phyloP scores from a whole-genome alignment of 2,329 filamentous ascomycete genomes.

The Claviceps sp. region DNA sequence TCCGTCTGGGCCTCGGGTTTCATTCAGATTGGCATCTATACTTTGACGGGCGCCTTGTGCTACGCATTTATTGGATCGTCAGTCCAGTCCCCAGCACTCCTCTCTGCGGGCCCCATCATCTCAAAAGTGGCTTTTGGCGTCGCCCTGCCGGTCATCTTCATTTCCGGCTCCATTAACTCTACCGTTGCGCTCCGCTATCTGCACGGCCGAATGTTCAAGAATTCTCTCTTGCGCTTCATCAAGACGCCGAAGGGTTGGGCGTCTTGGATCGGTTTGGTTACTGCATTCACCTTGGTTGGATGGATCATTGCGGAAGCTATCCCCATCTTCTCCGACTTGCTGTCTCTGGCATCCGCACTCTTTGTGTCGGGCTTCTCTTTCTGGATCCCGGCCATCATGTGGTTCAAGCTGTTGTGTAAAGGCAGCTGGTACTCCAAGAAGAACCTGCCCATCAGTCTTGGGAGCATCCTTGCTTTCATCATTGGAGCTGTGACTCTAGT shows the following conservation, averaged over 20 bases:
- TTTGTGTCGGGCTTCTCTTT: slow-evolving; percentile 30
- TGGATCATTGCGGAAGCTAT: slow-evolving; percentile 61
- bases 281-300: slow-evolving; percentile 43
- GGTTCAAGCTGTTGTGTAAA: slow-evolving; percentile 24
- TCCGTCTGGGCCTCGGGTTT: slow-evolving; percentile 49
- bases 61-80: slow-evolving; percentile 52
- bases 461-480: slow-evolving; percentile 11
- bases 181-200: slow-evolving; percentile 30
- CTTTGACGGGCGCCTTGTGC: slow-evolving; percentile 51
- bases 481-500: slow-evolving; percentile 13
- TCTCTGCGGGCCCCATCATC: slow-evolving; percentile 44
- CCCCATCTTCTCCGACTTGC: slow-evolving; percentile 55
- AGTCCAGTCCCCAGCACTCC: slow-evolving; percentile 55
- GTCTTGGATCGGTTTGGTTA: slow-evolving; percentile 45
- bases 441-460: slow-evolving; percentile 11
- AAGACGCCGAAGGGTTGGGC: slow-evolving; percentile 35
- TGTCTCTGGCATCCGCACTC: slow-evolving; percentile 37
- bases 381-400: slow-evolving; percentile 26
- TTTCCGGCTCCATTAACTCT: slow-evolving; percentile 58
- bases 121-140: slow-evolving; percentile 58
- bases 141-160: slow-evolving; percentile 59
- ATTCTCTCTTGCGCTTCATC: slow-evolving; percentile 30
- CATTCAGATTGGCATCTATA: slow-evolving; percentile 52
- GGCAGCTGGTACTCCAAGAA: slow-evolving; percentile 14
- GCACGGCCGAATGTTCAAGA: slow-evolving; percentile 30